phyloP scores from a whole-genome alignment of 495 filamentous ascomycete genomes.

The Amniculicola lignicola region DNA sequence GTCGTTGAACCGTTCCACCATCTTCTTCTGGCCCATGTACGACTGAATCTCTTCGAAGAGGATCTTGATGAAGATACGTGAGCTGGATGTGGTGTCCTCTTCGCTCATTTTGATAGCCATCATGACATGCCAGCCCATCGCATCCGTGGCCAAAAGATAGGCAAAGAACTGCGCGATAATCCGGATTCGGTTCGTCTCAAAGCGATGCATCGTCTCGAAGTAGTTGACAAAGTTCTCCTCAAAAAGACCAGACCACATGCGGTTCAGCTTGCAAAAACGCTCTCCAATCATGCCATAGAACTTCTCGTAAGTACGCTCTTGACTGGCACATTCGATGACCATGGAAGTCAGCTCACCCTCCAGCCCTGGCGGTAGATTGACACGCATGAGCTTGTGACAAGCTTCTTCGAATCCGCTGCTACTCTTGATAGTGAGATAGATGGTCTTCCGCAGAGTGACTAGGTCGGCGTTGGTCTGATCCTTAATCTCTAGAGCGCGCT shows the following conservation, averaged over 20 bases:
- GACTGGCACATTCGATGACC: slow-evolving; percentile 93
- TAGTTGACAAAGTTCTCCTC: slow-evolving; percentile 86
- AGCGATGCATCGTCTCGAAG: slow-evolving; percentile 95
- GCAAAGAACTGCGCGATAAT: slow-evolving; percentile 96
- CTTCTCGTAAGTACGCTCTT: slow-evolving; percentile 93
- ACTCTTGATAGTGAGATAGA: slow-evolving; percentile 97
- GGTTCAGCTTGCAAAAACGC: slow-evolving; percentile 89
- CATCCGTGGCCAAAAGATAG: slow-evolving; percentile 80
- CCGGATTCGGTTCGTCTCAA: slow-evolving; percentile 87
- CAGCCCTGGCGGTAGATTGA: slow-evolving; percentile 80
- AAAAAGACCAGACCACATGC: slow-evolving; percentile 89
- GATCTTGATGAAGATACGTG: slow-evolving; percentile 97
- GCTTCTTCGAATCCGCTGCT: slow-evolving; percentile 93
- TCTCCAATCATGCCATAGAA: slow-evolving; percentile 95
- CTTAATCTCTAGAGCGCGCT: slow-evolving; percentile 83
- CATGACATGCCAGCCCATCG: slow-evolving; percentile 87
- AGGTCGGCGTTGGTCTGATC: slow-evolving; percentile 95
- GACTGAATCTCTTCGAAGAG: slow-evolving; percentile 90
- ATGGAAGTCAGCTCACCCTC: slow-evolving; percentile 91
- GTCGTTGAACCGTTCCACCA: slow-evolving; percentile 73
- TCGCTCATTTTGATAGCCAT: slow-evolving; percentile 85
- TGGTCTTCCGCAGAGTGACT: slow-evolving; percentile 86
- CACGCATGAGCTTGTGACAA: slow-evolving; percentile 69
- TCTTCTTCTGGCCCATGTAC: slow-evolving; percentile 74
- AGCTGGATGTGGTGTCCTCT: slow-evolving; percentile 91